Conservation (phyloP, 768 basidiomycete species). For the Naganishia vaughanmartiniae region DNA sequence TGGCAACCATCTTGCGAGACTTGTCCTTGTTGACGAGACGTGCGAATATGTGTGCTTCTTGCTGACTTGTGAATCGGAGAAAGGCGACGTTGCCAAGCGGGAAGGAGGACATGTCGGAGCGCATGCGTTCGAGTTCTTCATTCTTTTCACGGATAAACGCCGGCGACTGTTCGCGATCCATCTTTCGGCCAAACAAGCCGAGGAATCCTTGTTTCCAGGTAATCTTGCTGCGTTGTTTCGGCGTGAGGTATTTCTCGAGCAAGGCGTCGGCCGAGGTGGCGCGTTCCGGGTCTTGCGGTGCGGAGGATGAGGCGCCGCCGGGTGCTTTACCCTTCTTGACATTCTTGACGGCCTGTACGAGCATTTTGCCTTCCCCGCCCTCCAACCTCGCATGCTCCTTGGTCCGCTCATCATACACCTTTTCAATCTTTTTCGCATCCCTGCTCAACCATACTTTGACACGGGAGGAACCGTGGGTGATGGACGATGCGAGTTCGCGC, state of each 20-base stretch:
- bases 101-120: conserved; percentile 36
- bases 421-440: conserved; percentile 47
- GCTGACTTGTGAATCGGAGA: conserved; percentile 46
- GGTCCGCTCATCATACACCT: conserved; percentile 50
- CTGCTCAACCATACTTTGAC: conserved; percentile 50
- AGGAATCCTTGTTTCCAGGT: conserved; percentile 52
- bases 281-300: conserved; percentile 25
- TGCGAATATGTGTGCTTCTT: conserved; percentile 51
- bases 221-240: conserved; percentile 43
- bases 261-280: conserved; percentile 32
- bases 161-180: conserved; percentile 46
- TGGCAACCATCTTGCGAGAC: conserved; percentile 37
- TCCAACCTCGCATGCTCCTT: conserved; percentile 51
- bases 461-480: conserved; percentile 33
- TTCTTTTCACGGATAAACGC: conserved; percentile 48
- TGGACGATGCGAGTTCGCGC: conserved; percentile 41
- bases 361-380: conserved; percentile 48
- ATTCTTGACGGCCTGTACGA: conserved; percentile 51
- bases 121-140: conserved; percentile 39
- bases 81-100: conserved; percentile 48
- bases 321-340: conserved; percentile 51
- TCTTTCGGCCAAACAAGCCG: conserved; percentile 49
- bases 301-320: conserved; percentile 34
- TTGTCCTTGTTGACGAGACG: conserved; percentile 46
- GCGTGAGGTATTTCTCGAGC: conserved; percentile 44